These are phyloP conservation scores for Hericium alpestre DNA, from an alignment of 768 basidiomycete genomes.

Conservation along the genomic window DNA sequence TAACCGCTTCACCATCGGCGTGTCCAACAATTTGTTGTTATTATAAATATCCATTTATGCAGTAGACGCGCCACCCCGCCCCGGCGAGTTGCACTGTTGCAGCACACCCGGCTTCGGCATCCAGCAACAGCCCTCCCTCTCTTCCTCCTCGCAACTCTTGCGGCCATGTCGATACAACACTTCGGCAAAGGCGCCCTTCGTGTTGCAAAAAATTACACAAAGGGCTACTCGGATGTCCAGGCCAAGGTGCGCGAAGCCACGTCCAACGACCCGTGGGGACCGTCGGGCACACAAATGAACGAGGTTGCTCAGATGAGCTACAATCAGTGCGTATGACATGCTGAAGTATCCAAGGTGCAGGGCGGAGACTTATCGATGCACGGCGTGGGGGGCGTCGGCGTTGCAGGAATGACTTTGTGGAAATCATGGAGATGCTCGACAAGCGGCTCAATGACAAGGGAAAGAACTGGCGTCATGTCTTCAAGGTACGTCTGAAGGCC, in stretches of 20 bases:
- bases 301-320: conserved; percentile 95
- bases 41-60: too few relatives aligned
- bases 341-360: neutral
- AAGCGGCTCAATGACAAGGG: conserved; percentile 98
- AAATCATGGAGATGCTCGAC: conserved; percentile 99
- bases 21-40: too few relatives aligned
- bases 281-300: conserved; percentile 97
- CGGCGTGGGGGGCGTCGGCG: neutral
- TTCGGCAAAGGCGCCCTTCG: conserved; percentile 80
- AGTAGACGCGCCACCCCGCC: neutral
- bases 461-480: conserved; percentile 99
- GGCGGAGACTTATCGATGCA: neutral
- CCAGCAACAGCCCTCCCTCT: neutral
- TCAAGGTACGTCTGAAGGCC: conserved; percentile 56
- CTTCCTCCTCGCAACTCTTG: neutral
- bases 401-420: conserved; percentile 83
- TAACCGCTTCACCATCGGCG: conserved; percentile 22
- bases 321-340: conserved; percentile 65
- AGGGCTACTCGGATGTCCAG: conserved; percentile 91
- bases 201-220: conserved; percentile 91
- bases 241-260: conserved; percentile 94
- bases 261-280: conserved; percentile 97
- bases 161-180: conserved; percentile 50
- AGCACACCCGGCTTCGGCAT: neutral
- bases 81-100: neutral